Percentiles rank a stretch among this genome's conserved stretches.
phyloP scores from a whole-genome alignment of 306 rosid species.

The Inga leiocalycina region DNA sequence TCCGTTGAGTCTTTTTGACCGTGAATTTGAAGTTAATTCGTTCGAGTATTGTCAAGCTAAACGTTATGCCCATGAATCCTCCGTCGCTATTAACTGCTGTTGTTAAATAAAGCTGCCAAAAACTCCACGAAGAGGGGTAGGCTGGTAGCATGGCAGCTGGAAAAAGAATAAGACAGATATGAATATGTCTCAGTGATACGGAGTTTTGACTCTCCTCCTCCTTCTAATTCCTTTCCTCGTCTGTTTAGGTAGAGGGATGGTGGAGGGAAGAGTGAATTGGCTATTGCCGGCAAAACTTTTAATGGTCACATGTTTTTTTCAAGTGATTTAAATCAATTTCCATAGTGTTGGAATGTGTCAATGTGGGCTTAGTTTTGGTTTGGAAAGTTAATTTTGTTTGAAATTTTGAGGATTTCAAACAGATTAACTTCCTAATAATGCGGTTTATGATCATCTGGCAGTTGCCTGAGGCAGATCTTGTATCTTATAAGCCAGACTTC shows the following conservation, averaged over 20 bases:
- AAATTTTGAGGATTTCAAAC: not conserved
- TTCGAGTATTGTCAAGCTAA: not conserved
- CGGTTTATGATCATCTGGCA: not conserved
- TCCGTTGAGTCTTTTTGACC: not conserved
- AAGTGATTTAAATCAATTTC: not conserved
- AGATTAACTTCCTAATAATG: not conserved
- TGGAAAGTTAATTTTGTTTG: slow-evolving; percentile 15
- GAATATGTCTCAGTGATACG: not conserved
- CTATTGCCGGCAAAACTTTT: not conserved
- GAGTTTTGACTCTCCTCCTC: not conserved
- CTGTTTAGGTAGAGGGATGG: not conserved
- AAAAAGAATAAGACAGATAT: not conserved
- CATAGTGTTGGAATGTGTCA: not conserved
- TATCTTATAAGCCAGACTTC: not conserved
- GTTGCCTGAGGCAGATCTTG: not conserved
- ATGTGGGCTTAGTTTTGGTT: slow-evolving; percentile 17
- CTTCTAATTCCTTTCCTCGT: not conserved
- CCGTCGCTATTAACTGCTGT: not conserved
- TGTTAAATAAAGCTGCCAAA: not conserved
- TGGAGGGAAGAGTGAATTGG: not conserved
- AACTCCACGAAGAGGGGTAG: not conserved
- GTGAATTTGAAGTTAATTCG: not conserved
- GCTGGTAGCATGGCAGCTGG: slow-evolving; percentile 9
- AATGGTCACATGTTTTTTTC: not conserved
- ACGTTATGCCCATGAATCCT: not conserved